Base-by-base conservation (phyloP, 345 rosid species). In the Abelmoschus esculentus region DNA sequence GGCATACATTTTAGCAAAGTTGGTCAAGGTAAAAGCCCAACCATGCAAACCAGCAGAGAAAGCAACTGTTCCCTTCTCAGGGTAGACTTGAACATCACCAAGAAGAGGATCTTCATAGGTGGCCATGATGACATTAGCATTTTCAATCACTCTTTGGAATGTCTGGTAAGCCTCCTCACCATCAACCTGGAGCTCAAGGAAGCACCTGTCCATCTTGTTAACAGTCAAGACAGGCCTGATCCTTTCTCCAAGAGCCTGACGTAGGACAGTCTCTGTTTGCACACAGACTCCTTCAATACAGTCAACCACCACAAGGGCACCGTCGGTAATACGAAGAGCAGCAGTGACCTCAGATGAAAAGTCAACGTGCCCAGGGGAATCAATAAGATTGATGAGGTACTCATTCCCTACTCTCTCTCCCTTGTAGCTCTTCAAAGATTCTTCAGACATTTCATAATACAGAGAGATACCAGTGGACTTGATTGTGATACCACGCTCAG, bases 11-110 rank as follows among this genome's bases (percentile, higher is more conserved):
- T 77, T 82, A 3, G 88, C 86, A 42, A 85, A 85, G 62, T 82
- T 85, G n/a, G 83, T 78, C 77, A 85, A 50, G 0, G 90, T 89
- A 53, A 89, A 89, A 5, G 93, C 93, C 93, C 93, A 89, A 2
- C 93, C 93, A 55, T 89, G 93, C 73, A 89, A 76, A 50, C 93
- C 93, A 68, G 93, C 93, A 17, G 93, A 89, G 80, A 89, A 89
- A n/a, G 93, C 93, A 72, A 89, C 93, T 1, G 90, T 89, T 54
- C 93, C 93, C 56, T 86, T 89, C 79, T 89, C 93, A 0, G 93
- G 93, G 67, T 86, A 89, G 19, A 89, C 93, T 75, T 80, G 85
- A 47, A 83, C 85, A 72, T 89, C 90, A 60, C 93, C 93, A 0
- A 89, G 89, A 7, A 89, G 90, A 15, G 93, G 90, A 70, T 89